Percentiles rank a stretch among this genome's conserved stretches.
phyloP scores from a whole-genome alignment of 1,284 basidiomycete genomes.

The Papiliotrema nemorosa region DNA sequence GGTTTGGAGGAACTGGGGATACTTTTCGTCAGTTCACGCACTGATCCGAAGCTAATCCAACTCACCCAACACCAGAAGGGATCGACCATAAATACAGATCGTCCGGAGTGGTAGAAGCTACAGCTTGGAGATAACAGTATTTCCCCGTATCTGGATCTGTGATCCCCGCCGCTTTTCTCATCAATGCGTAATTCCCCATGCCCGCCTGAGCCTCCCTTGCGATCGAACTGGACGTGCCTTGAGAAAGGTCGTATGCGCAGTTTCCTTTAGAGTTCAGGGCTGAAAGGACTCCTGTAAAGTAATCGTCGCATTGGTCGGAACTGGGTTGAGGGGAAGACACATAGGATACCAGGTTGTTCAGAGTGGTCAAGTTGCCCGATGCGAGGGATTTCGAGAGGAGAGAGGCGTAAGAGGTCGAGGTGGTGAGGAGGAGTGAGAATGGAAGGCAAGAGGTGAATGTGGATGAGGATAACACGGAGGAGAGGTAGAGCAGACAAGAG shows the following conservation, averaged over 20 bases:
- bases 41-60: slow-evolving; percentile 1
- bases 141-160: slow-evolving; percentile 28
- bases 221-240: slow-evolving; percentile 9
- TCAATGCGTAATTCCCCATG: slow-evolving; percentile 41
- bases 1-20: slow-evolving; percentile 14
- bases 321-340: slow-evolving; percentile 21
- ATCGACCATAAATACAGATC: slow-evolving; percentile 47
- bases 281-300: slow-evolving; percentile 19
- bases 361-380: slow-evolving; percentile 59
- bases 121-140: slow-evolving; percentile 46
- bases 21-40: background rate
- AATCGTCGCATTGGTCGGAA: slow-evolving; percentile 24
- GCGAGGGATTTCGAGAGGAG: slow-evolving; percentile 49
- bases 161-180: slow-evolving; percentile 35
- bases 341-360: slow-evolving; percentile 60
- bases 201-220: slow-evolving; percentile 29
- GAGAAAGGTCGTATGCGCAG: slow-evolving; percentile 33
- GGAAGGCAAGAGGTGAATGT: slow-evolving; percentile 68
- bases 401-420: slow-evolving; percentile 56
- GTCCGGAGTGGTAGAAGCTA: slow-evolving; percentile 32
- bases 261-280: slow-evolving; percentile 28
- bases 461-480: slow-evolving; percentile 62
- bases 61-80: slow-evolving; percentile 42
- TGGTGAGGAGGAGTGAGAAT: slow-evolving; percentile 64
- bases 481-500: slow-evolving; percentile 65